Conservation (phyloP, 768 basidiomycete species). For the Tricholoma sp. region DNA sequence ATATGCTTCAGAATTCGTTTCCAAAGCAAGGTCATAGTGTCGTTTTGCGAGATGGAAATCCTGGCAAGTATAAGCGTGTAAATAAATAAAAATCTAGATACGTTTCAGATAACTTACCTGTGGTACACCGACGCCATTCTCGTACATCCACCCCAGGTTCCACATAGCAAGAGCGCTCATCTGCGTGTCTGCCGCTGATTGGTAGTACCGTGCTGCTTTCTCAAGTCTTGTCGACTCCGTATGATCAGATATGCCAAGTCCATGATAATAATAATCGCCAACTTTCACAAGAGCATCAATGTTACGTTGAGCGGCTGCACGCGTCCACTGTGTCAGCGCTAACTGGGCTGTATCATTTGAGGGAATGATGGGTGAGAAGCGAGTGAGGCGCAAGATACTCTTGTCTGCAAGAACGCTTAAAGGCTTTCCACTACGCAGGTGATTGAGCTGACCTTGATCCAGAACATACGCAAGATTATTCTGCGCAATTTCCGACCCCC, state of each 20-base stretch:
- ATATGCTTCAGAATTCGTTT: slow-evolving; percentile 86
- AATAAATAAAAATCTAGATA: not conserved
- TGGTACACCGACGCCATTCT: slow-evolving; percentile 89
- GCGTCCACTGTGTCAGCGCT: slow-evolving; percentile 90
- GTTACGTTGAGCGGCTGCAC: slow-evolving; percentile 90
- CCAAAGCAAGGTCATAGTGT: slow-evolving; percentile 86
- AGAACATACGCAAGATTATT: slow-evolving; percentile 92
- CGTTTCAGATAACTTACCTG: slow-evolving; percentile 43
- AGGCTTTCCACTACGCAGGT: not conserved
- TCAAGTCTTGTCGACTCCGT: slow-evolving; percentile 65
- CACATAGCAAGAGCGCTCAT: slow-evolving; percentile 94
- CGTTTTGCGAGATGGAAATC: slow-evolving; percentile 97
- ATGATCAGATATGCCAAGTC: slow-evolving; percentile 72
- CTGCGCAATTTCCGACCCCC: slow-evolving; percentile 89
- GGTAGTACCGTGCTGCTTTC: slow-evolving; percentile 92
- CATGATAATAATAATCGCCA: slow-evolving; percentile 95
- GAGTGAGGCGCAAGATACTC: slow-evolving; percentile 61
- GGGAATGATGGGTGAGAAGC: slow-evolving; percentile 64
- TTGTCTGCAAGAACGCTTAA: slow-evolving; percentile 42
- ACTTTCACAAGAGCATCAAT: slow-evolving; percentile 98
- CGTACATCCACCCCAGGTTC: slow-evolving; percentile 99
- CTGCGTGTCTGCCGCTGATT: slow-evolving; percentile 90
- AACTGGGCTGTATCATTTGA: slow-evolving; percentile 80
- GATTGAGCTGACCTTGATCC: slow-evolving; percentile 68
- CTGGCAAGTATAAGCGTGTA: slow-evolving; percentile 28